A percentile compares a stretch with the other conserved stretches of the same genome.
Conservation (phyloP, 2,329 filamentous ascomycete genomes). For the Cladosporium sphaerospermum region DNA sequence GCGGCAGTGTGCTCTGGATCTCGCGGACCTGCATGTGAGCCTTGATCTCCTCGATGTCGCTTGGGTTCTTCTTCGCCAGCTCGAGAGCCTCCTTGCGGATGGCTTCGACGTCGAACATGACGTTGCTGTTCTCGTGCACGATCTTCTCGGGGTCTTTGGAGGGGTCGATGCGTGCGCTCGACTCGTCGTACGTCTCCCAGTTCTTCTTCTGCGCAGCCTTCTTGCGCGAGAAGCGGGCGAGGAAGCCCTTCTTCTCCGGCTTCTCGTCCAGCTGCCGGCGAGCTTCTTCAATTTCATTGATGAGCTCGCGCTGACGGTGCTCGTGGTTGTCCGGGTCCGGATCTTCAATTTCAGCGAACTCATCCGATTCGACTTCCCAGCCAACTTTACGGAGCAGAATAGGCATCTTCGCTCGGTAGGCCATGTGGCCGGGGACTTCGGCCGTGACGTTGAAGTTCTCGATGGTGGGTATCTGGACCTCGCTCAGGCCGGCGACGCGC, state of each 20-base stretch:
- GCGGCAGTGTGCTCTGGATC: slow-evolving; percentile 79
- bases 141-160: slow-evolving; percentile 8
- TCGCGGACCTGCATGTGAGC: slow-evolving; percentile 51
- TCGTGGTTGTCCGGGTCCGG: slow-evolving; percentile 91
- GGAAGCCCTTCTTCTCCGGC: slow-evolving; percentile 60
- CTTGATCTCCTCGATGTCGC: slow-evolving; percentile 72
- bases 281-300: slow-evolving; percentile 94
- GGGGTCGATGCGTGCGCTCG: slow-evolving; percentile 41
- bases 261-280: slow-evolving; percentile 79
- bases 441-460: slow-evolving; percentile 89
- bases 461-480: slow-evolving; percentile 72
- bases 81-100: slow-evolving; percentile 66
- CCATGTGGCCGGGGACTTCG: slow-evolving; percentile 87
- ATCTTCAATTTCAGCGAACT: slow-evolving; percentile 95
- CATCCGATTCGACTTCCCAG: slow-evolving; percentile 85
- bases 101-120: slow-evolving; percentile 92
- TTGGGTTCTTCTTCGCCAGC: slow-evolving; percentile 63
- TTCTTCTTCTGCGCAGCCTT: slow-evolving; percentile 71
- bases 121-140: slow-evolving; percentile 37
- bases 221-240: slow-evolving; percentile 75
- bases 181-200: slow-evolving; percentile 90
- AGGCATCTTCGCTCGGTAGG: slow-evolving; percentile 90
- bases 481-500: slow-evolving; percentile 74
- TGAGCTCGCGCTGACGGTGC: slow-evolving; percentile 81
- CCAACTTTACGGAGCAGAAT: slow-evolving; percentile 78